A percentile compares a stretch with the other conserved stretches of the same genome.
Evolutionary conservation across 1,139 yeast species (phyloP).

Genomic region (Nakaseomyces kungkrabaensis): DNA sequence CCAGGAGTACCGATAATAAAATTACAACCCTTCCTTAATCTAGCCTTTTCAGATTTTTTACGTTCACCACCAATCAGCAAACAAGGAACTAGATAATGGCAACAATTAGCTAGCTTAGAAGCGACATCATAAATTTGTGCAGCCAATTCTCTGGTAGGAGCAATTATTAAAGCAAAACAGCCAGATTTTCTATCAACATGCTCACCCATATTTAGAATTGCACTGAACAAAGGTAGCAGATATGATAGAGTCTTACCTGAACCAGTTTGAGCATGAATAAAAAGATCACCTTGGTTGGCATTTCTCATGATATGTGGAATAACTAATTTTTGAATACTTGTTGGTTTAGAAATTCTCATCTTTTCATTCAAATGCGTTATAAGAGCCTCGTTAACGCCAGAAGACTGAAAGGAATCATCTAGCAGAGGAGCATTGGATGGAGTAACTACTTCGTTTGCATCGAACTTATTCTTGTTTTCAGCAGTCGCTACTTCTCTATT

Average conservation of each 20-base stretch:
- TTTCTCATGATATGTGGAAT: constrained; percentile 52
- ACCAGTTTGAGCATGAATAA: constrained; percentile 92
- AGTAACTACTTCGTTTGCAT: constrained; percentile 29
- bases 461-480: constrained; percentile 21
- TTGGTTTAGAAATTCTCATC: constrained; percentile 60
- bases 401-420: constrained; percentile 57
- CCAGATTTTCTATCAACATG: constrained; percentile 62
- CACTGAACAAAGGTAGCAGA: constrained; percentile 61
- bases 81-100: constrained; percentile 83
- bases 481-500: constrained; percentile 37
- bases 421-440: constrained; percentile 70
- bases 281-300: constrained; percentile 46
- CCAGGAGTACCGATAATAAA: constrained; percentile 90
- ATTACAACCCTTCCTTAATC: constrained; percentile 82
- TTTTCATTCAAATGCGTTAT: constrained; percentile 46
- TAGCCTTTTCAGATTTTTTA: constrained; percentile 84
- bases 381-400: constrained; percentile 53
- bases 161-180: constrained; percentile 72
- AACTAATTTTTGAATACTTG: constrained; percentile 75
- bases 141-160: constrained; percentile 93
- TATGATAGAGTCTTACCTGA: constrained; percentile 90
- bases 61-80: constrained; percentile 92
- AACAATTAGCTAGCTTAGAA: constrained; percentile 58
- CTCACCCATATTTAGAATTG: constrained; percentile 37
- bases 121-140: constrained; percentile 81